Evolutionary conservation across 164 flowering plant species (phyloP).

Genomic region (Platanus orientalis): DNA sequence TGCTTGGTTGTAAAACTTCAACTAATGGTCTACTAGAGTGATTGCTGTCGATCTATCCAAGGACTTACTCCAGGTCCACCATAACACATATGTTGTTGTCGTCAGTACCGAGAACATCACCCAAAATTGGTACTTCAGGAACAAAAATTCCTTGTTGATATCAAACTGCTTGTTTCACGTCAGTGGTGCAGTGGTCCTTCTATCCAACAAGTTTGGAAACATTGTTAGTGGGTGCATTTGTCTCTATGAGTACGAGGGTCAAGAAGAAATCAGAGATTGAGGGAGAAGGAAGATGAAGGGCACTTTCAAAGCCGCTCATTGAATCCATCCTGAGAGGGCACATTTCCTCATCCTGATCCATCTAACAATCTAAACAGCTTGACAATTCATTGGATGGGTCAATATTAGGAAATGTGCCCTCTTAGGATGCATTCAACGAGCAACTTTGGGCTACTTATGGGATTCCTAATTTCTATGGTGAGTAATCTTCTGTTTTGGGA

Average conservation of each 20-base stretch:
- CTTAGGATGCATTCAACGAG: conserved; percentile 46
- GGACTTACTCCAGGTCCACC: background rate
- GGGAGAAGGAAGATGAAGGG: no score
- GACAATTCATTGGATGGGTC: no score
- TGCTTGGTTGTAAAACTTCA: no score
- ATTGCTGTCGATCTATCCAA: background rate
- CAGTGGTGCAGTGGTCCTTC: conserved; percentile 27
- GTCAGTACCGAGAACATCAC: background rate
- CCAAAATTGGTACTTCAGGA: background rate
- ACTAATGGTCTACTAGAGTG: no score
- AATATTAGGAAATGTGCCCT: conserved; percentile 65
- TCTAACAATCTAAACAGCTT: no score
- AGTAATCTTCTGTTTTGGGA: conserved; percentile 26
- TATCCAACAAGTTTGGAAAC: conserved; percentile 23
- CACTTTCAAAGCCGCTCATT: no score
- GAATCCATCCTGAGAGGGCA: no score
- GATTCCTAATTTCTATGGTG: conserved; percentile 38
- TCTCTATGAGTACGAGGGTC: no score
- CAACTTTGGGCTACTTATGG: conserved; percentile 57
- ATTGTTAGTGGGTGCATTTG: no score
- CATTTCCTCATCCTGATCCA: no score
- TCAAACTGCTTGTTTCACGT: background rate
- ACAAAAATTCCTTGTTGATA: background rate
- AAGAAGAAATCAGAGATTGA: no score
- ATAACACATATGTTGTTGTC: background rate